Evolutionary conservation across 148 eudicot genomes (phyloP).

Genomic region (Vaccinium myrtillus): DNA sequence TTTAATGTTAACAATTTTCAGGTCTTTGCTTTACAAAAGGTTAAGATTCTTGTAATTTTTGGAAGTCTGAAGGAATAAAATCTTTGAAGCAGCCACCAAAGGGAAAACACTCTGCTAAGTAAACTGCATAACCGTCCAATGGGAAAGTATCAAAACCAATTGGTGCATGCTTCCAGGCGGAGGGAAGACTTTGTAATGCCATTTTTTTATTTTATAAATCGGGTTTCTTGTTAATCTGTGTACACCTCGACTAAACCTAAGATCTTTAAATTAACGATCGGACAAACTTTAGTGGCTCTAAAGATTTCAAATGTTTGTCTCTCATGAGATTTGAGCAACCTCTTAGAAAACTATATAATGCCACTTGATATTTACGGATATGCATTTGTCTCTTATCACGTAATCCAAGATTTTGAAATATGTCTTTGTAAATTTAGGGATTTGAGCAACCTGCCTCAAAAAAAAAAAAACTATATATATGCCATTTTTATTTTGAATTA

Average conservation of each 20-base stretch:
- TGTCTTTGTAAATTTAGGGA: no score
- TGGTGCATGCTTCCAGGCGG: neutral
- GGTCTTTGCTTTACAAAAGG: conserved; percentile 8
- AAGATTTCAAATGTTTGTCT: neutral
- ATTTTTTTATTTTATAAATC: neutral
- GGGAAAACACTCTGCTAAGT: neutral
- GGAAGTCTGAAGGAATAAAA: neutral
- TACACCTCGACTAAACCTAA: neutral
- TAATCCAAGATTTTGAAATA: no score
- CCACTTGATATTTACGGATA: neutral
- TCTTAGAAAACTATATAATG: neutral
- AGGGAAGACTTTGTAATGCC: neutral
- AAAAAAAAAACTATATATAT: no score
- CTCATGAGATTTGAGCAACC: neutral
- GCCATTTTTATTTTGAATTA: no score
- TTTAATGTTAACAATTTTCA: neutral
- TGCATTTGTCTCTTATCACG: no score
- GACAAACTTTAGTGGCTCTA: neutral
- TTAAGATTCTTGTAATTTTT: conserved; percentile 2
- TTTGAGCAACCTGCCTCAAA: no score
- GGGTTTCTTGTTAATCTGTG: no score
- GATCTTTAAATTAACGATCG: neutral
- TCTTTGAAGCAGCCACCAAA: neutral
- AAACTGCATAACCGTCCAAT: neutral
- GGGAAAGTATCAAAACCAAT: neutral